Evolutionary conservation across 306 rosid genomes (phyloP), one percentile per base, ranked within the genome.

Genomic region (Cercis canadensis): DNA sequence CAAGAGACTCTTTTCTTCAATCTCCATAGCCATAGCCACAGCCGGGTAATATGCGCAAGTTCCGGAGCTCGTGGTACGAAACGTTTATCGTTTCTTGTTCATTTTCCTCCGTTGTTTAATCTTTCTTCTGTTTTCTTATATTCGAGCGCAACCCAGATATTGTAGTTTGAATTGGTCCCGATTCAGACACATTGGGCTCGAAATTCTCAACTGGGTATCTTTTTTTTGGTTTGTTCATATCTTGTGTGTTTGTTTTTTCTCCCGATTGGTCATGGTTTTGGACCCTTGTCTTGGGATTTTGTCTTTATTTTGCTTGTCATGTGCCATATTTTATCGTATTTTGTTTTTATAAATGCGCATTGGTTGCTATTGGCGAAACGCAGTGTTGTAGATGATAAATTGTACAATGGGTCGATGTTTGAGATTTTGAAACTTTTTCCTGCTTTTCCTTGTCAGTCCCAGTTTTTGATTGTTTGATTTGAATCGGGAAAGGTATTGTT

Each of bases 171-270:
- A 72, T 57, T 80, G 51, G 44, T 82, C 49, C 32, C 59, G 40
- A 45, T 82, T 69, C 79, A 69, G 69, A 54, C 80, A 63, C 79
- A 69, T 73, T 57, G 52, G 70, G 77, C 80, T 82, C 51, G 81
- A 72, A 85, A 83, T 75, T 79, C 78, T 78, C 77, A 62, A 68
- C 72, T 79, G 75, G 89, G 87, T 76, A 40, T 82, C 14, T 33
- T 8, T 16, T 60, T 74, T 64, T 81, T 82, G 87, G 66, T 57
- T 80, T 67, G 80, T 67, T 79, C 69, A 33, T 63, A 36, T 77
- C 51, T 64, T 33, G 36, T 75, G 76, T 14, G 49, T 75, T 77
- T 79, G 81, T 72, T 76, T 81, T 80, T 76, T 79, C 76, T 62
- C 76, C 24, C 76, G 78, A 67, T 74, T 78, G 16, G 54, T 72